phyloP scores from a whole-genome alignment of 2,329 filamentous ascomycete genomes.

The Alternaria burnsii region DNA sequence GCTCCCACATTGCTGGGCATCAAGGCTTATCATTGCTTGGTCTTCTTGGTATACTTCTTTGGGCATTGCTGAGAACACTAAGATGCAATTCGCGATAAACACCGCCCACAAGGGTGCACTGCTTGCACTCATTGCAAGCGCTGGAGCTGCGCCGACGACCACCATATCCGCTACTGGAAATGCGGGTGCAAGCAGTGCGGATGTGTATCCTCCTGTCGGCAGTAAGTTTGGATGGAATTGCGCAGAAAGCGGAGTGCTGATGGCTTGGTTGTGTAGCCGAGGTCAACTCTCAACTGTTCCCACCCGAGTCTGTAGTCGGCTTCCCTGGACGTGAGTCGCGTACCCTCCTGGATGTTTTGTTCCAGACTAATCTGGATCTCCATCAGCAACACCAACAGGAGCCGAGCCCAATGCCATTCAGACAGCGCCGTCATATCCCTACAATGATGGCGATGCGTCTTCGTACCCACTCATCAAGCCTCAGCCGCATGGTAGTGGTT shows the following conservation, averaged over 20 bases:
- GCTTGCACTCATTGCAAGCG: constrained; percentile 18
- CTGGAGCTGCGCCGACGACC: constrained; percentile 24
- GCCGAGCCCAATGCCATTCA: constrained; percentile 39
- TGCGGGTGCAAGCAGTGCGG: constrained; percentile 27
- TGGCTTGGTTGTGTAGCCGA: constrained; percentile 22
- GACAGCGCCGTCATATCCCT: constrained; percentile 40
- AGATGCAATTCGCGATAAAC: constrained; percentile 15
- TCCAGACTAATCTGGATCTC: background rate
- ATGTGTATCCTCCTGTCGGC: constrained; percentile 35
- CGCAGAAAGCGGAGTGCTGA: constrained; percentile 8
- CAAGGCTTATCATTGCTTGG: constrained; percentile 32
- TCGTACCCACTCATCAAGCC: constrained; percentile 35
- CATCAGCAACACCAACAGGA: constrained; percentile 36
- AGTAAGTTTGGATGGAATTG: constrained; percentile 28
- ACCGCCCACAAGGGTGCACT: constrained; percentile 16
- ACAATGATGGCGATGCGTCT: constrained; percentile 34
- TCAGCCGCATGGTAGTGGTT: constrained; percentile 30
- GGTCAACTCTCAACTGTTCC: constrained; percentile 36
- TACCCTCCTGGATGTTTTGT: background rate
- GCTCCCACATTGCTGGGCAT: constrained; percentile 23
- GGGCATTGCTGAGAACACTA: background rate
- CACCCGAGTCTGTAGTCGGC: constrained; percentile 38
- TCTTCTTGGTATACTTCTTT: background rate
- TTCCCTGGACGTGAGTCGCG: constrained; percentile 32
- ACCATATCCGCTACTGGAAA: constrained; percentile 25